A percentile compares a stretch with the other conserved stretches of the same genome.
These are phyloP conservation scores for Chlamydomonas reinhardtii DNA, from an alignment of 163 green algal genomes.

Conservation along the genomic window DNA sequence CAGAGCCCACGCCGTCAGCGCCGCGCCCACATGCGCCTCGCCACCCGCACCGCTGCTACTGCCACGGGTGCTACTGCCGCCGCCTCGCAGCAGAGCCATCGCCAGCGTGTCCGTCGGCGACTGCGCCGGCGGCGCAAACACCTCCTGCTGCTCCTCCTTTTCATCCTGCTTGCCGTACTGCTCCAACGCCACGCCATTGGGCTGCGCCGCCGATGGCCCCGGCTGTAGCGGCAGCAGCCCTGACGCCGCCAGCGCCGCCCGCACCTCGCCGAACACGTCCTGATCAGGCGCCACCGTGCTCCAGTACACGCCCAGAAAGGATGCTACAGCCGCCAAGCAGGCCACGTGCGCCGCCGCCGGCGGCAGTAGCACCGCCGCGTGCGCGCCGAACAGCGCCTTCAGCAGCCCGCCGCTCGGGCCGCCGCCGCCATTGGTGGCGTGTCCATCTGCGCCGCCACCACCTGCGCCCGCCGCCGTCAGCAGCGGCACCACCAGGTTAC, in stretches of 20 bases:
- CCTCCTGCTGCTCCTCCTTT: not conserved
- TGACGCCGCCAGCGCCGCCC: not conserved
- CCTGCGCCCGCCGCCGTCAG: not conserved
- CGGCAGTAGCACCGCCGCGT: constrained; percentile 57
- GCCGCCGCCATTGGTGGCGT: not conserved
- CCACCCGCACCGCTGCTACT: too few relatives aligned
- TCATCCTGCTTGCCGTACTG: not conserved
- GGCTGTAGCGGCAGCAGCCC: constrained; percentile 1
- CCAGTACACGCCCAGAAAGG: constrained; percentile 52
- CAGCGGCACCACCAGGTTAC: constrained; percentile 30
- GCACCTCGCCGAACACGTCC: constrained; percentile 20
- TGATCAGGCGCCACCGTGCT: not conserved
- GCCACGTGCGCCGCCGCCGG: constrained; percentile 23
- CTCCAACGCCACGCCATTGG: too few relatives aligned
- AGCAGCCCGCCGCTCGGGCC: constrained; percentile 15
- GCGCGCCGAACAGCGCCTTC: constrained; percentile 17
- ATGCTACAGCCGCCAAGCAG: constrained; percentile 35
- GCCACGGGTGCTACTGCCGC: not conserved
- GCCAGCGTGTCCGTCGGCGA: constrained; percentile 10
- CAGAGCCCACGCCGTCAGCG: constrained; percentile 24
- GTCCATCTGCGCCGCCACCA: not conserved
- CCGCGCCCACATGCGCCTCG: not conserved
- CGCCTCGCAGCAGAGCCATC: not conserved
- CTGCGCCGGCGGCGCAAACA: not conserved
- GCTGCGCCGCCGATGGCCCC: too few relatives aligned